Base-by-base conservation (phyloP, 257 asterid species). In the Cruciata laevipes region DNA sequence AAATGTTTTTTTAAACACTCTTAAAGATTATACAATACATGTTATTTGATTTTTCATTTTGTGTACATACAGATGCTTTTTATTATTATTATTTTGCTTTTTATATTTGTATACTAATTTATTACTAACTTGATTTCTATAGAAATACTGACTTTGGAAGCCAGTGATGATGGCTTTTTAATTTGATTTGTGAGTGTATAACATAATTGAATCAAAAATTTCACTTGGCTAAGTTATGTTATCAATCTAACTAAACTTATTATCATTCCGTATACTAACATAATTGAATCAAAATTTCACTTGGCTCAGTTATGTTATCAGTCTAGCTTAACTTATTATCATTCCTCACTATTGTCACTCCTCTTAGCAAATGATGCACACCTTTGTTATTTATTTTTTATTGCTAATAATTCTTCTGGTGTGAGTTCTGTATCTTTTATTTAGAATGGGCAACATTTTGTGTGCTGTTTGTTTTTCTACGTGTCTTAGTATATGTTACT, bases 381-480 rank as follows among this genome's bases (percentile, higher is more conserved):
- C 7, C 18, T 9, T 59, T 16, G 6, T 30, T 60, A 31, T n/a
- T 60, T 13, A 6, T 27, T 10, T 13, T 14, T 60, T 20, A 14
- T 57, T 59, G 13, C 30, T 59, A 14, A 20, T 61, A 14, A 16
- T 31, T 49, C 11, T 31, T 18, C 24, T 33, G 14, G 37, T 24
- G 69, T 23, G 33, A 18, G 53, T 52, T 42, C 10, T 25, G 16
- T 64, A 23, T 25, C 35, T 59, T n/a, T 24, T 44, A 18, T 7
- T 44, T 13, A 35, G 53, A 6, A 17, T 37, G 16, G 30, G 27
- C 25, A 12, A 18, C 63, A 61, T 32, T 49, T 25, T 59, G 7
- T 42, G 33, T 55, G 3, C 6, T 47, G 68, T 73, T 47, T 72
- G 38, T 73, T 20, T 47, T 60, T 47, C 17, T 49, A 65, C 18